A percentile compares a stretch with the other conserved stretches of the same genome.
These are phyloP conservation scores for Leccinum pellstonianum DNA, from an alignment of 768 basidiomycete genomes.

Conservation along the genomic window DNA sequence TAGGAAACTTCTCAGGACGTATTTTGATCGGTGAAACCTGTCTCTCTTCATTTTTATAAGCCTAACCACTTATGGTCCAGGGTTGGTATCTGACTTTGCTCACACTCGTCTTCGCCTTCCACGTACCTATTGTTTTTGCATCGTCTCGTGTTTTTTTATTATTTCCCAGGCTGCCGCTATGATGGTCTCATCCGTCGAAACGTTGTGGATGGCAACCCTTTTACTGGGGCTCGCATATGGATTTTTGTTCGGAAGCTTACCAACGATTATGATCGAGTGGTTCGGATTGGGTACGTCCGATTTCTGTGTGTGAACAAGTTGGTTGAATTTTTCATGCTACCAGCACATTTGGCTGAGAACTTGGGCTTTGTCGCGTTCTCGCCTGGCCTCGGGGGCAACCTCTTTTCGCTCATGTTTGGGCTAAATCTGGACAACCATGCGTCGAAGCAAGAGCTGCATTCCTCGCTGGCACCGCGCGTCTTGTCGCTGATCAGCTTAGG, in stretches of 20 bases:
- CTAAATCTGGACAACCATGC: constrained; percentile 75
- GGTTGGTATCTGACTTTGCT: constrained; percentile 64
- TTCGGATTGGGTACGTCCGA: constrained; percentile 73
- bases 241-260: constrained; percentile 66
- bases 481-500: background rate
- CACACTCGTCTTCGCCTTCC: constrained; percentile 59
- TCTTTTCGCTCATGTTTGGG: constrained; percentile 85
- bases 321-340: background rate
- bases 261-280: constrained; percentile 83
- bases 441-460: constrained; percentile 7
- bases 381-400: constrained; percentile 73
- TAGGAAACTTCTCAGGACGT: constrained; percentile 80
- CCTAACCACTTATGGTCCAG: constrained; percentile 33
- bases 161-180: constrained; percentile 66
- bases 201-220: constrained; percentile 55
- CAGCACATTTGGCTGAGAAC: constrained; percentile 79
- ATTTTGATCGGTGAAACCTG: constrained; percentile 60
- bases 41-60: background rate
- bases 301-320: background rate
- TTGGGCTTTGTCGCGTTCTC: constrained; percentile 78
- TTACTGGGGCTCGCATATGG: constrained; percentile 58
- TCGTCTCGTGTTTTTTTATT: constrained; percentile 68
- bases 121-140: constrained; percentile 65
- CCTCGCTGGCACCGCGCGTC: background rate
- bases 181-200: constrained; percentile 52